Conservation (phyloP, 106 monocot genomes). For the Acorus calamus region DNA sequence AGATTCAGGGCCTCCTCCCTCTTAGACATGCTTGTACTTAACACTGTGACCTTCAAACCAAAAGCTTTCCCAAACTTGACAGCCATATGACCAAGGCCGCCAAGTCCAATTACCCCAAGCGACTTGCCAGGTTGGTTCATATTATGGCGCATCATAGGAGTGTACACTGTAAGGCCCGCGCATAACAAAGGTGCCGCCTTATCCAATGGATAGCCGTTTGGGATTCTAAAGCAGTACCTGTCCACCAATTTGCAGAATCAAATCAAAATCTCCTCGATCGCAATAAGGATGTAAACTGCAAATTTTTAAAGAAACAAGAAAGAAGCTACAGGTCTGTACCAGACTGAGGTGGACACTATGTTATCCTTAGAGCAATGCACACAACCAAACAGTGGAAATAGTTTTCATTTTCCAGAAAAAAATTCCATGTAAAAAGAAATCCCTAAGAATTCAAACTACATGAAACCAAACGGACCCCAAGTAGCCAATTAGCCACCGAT, state of each 20-base stretch:
- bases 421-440: too few species aligned
- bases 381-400: too few species aligned
- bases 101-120: slow-evolving; percentile 85
- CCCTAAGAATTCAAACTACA: too few species aligned
- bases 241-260: neutral
- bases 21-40: slow-evolving; percentile 82
- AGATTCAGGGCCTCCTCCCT: slow-evolving; percentile 59
- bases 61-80: slow-evolving; percentile 94
- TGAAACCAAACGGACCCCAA: too few species aligned
- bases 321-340: too few species aligned
- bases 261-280: too few species aligned
- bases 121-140: slow-evolving; percentile 93
- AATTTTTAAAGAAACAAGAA: too few species aligned
- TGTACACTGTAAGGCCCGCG: slow-evolving; percentile 81
- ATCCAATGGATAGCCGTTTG: slow-evolving; percentile 51
- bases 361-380: too few species aligned
- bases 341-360: too few species aligned
- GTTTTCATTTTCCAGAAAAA: too few species aligned
- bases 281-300: too few species aligned
- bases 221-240: slow-evolving; percentile 82
- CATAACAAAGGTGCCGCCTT: slow-evolving; percentile 80
- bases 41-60: slow-evolving; percentile 71
- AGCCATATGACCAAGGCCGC: slow-evolving; percentile 87
- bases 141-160: slow-evolving; percentile 72
- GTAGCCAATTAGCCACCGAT: too few species aligned